Conservation (phyloP, 2,329 filamentous ascomycete species). For the Triangularia verruculosa region DNA sequence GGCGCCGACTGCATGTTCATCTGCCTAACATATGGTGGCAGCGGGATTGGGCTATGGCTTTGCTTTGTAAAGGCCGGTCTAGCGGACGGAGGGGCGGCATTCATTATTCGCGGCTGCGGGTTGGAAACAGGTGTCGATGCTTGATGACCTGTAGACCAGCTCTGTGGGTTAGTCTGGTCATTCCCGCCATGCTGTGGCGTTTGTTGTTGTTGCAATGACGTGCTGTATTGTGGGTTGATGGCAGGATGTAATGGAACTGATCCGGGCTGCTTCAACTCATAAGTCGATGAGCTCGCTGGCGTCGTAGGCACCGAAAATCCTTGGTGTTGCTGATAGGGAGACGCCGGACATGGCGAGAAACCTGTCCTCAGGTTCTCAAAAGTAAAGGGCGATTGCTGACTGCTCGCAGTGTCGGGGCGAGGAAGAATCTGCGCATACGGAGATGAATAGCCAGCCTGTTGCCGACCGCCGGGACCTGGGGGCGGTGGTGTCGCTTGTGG, state of each 20-base stretch:
- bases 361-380: neutral
- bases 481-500: conserved; percentile 16
- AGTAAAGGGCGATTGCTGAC: conserved; percentile 4
- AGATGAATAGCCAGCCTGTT: conserved; percentile 11
- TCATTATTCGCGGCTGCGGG: conserved; percentile 2
- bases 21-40: conserved; percentile 25
- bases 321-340: conserved; percentile 10
- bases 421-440: conserved; percentile 18
- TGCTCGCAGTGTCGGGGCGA: conserved; percentile 9
- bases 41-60: conserved; percentile 29
- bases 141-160: conserved; percentile 13
- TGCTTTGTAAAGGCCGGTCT: conserved; percentile 24
- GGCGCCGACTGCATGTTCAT: conserved; percentile 9
- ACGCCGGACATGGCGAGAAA: neutral
- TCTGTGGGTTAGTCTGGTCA: conserved; percentile 10
- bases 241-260: conserved; percentile 37
- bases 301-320: conserved; percentile 4
- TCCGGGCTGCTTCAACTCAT: conserved; percentile 19
- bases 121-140: conserved; percentile 3
- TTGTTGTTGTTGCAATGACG: conserved; percentile 19
- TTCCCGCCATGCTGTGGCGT: neutral
- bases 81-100: conserved; percentile 9
- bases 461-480: conserved; percentile 6
- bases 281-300: conserved; percentile 1
- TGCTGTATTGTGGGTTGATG: conserved; percentile 34